A percentile compares a stretch with the other conserved stretches of the same genome.
Evolutionary conservation across 345 rosid species (phyloP).

Genomic region (Syzygium grande): DNA sequence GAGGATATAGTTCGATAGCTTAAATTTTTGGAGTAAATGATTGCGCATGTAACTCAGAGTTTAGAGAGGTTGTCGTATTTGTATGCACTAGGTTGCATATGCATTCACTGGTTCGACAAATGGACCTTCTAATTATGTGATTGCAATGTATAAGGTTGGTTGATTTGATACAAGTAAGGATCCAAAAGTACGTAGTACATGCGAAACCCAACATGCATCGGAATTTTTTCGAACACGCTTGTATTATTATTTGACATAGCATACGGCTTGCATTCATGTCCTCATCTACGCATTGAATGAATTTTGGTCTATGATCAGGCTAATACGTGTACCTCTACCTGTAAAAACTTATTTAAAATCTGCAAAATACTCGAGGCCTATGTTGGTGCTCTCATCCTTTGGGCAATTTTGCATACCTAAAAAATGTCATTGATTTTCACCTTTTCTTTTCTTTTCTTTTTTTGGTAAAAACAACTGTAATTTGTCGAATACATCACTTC

Average conservation of each 20-base stretch:
- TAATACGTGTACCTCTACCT: not conserved
- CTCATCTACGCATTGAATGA: not conserved
- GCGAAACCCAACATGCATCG: too few relatives aligned
- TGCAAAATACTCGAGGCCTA: not conserved
- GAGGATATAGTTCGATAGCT: not conserved
- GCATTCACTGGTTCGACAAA: not conserved
- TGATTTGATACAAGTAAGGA: not conserved
- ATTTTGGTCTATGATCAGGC: not conserved
- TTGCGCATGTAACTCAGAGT: not conserved
- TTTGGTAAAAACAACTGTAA: not conserved
- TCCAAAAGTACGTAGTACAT: not conserved
- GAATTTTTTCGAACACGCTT: not conserved
- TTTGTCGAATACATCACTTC: not conserved
- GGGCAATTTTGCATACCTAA: not conserved
- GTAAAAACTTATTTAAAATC: not conserved
- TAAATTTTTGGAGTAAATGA: not conserved
- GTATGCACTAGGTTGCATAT: not conserved
- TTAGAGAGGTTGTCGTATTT: not conserved
- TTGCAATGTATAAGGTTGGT: not conserved
- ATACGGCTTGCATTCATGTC: not conserved
- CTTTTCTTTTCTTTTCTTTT: not conserved
- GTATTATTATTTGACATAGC: not conserved
- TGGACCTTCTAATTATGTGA: not conserved
- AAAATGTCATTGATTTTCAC: not conserved
- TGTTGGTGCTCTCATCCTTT: not conserved